Base-by-base conservation (phyloP, 345 rosid species). In the Crucihimalaya himalaica region DNA sequence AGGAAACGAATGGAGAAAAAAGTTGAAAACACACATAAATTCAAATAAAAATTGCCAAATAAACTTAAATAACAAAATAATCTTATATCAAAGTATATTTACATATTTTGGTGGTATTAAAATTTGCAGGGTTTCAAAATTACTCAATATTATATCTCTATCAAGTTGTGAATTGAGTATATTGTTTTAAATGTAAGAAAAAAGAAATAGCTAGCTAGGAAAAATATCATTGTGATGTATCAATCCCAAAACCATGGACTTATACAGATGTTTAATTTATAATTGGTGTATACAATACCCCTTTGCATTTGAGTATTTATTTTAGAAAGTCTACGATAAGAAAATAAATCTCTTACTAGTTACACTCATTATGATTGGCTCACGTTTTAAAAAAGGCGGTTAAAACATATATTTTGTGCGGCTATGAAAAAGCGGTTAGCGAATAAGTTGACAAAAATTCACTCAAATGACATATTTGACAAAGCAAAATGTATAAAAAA, bases 181-280 rank as follows among this genome's bases (percentile, higher is more conserved):
- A 6, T 32, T 8, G 35, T 32, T 32, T 31, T 23, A 35, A 70
- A 58, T 57, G 27, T 16, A 32, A 45, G 7, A 3, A 14, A 45
- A 28, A 6, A 5, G n/a, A 50, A 34, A 15, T 3, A 37, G 37
- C 19, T 4, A 27, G 9, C 2, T 12, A 23, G 50, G 59, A 60
- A 71, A 25, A 11, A 12, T 6, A 60, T 48, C 47, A 50, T 9
- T 27, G 18, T 18, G 42, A 48, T 62, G 69, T 18, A 72, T 51
- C 52, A 4, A 2, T 51, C 69, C 76, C 62, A 28, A 39, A 27
- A 51, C 63, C 43, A 62, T 40, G 69, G 69, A 62, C 23, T 43
- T 37, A 3, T 72, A 40, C 76, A 63, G 3, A 40, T 39, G 16
- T 1, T 28, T 28, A 9, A 52, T 19, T n/a, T 39, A 39, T 28